Evolutionary conservation across 1,139 yeast genomes (phyloP).

Genomic region (Trichomonascaceae sp.): DNA sequence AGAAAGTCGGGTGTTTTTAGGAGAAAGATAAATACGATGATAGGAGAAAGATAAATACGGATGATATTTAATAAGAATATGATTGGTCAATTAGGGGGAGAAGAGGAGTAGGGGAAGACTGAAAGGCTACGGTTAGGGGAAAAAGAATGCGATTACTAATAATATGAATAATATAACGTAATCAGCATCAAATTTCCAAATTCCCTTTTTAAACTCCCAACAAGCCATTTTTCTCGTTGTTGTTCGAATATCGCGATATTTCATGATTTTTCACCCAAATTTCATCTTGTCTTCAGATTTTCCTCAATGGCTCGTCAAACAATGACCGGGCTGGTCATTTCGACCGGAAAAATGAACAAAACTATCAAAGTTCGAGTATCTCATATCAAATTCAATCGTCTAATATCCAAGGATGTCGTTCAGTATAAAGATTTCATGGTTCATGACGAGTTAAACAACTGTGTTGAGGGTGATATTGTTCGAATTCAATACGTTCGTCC

Average conservation of each 20-base stretch:
- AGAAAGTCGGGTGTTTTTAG: too few species aligned
- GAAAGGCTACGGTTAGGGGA: background rate
- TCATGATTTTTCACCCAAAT: background rate
- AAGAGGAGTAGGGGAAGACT: too few species aligned
- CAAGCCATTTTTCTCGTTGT: background rate
- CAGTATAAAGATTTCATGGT: slow-evolving; percentile 80
- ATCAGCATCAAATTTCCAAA: background rate
- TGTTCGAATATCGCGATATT: background rate
- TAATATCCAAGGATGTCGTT: slow-evolving; percentile 44
- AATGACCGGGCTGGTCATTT: slow-evolving; percentile 84
- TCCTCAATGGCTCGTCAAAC: slow-evolving; percentile 74
- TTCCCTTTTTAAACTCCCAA: background rate
- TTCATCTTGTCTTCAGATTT: background rate
- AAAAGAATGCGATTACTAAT: background rate
- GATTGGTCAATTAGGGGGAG: too few species aligned
- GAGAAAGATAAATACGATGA: too few species aligned
- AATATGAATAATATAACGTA: background rate
- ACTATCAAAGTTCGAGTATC: slow-evolving; percentile 92
- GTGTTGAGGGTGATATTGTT: slow-evolving; percentile 93
- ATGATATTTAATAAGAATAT: too few species aligned
- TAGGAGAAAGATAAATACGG: too few species aligned
- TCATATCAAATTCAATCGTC: slow-evolving; percentile 26
- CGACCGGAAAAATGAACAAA: slow-evolving; percentile 94
- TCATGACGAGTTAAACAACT: slow-evolving; percentile 87
- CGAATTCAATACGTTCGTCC: slow-evolving; percentile 90